Conservation (phyloP, 176 grass and related monocot genomes). For the Themeda triandra region DNA sequence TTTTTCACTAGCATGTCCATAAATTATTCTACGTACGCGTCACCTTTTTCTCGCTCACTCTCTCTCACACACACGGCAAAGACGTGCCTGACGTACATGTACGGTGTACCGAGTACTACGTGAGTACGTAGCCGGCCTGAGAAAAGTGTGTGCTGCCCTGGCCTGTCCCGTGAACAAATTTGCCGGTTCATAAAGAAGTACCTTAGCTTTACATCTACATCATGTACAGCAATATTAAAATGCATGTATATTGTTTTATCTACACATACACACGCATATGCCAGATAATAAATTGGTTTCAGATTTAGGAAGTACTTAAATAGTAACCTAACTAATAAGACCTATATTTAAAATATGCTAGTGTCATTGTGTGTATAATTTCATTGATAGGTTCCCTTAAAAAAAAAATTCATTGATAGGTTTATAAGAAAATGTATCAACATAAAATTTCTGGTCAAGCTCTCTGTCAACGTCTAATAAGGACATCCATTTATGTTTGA, state of each 20-base stretch:
- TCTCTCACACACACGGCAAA: background rate
- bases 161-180: conserved; percentile 4
- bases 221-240: background rate
- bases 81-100: background rate
- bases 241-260: background rate
- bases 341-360: background rate
- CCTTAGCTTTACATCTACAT: too few species aligned
- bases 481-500: background rate
- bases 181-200: background rate
- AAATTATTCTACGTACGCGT: background rate
- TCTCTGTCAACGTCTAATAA: background rate
- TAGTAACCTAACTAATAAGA: background rate
- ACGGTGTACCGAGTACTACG: background rate
- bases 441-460: background rate
- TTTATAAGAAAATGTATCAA: background rate
- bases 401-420: background rate
- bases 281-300: background rate
- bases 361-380: background rate
- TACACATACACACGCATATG: background rate
- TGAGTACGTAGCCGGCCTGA: background rate
- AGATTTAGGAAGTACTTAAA: background rate
- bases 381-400: background rate
- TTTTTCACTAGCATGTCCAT: background rate
- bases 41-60: background rate
- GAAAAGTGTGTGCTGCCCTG: background rate